Evolutionary conservation across 345 rosid species (phyloP).

Genomic region (Populus tremula): DNA sequence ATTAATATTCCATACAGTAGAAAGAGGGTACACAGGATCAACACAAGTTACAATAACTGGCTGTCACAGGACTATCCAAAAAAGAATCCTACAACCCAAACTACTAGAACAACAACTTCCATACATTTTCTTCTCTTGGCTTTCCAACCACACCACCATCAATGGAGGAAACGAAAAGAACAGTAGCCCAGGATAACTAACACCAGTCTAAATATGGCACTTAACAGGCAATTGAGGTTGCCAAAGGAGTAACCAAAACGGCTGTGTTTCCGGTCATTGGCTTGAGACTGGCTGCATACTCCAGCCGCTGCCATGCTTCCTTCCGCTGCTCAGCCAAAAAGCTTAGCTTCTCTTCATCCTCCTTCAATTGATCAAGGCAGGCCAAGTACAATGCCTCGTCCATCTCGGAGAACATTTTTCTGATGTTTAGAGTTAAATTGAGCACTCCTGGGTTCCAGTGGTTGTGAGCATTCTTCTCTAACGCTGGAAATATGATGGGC

Average conservation of each 20-base stretch:
- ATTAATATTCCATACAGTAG: conserved; percentile 25
- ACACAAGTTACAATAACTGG: conserved; percentile 29
- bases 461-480: conserved; percentile 63
- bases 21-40: conserved; percentile 15
- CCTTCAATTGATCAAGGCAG: conserved; percentile 54
- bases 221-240: conserved; percentile 51
- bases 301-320: conserved; percentile 62
- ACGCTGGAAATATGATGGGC: conserved; percentile 62
- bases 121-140: not conserved
- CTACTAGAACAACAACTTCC: conserved; percentile 12
- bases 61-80: conserved; percentile 30
- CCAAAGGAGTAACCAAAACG: conserved; percentile 56
- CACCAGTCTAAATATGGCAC: not conserved
- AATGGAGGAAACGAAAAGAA: not conserved
- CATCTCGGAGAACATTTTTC: conserved; percentile 79
- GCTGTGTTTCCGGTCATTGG: conserved; percentile 63
- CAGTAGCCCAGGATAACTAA: not conserved
- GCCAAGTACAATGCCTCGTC: conserved; percentile 61
- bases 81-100: conserved; percentile 8
- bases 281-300: conserved; percentile 61
- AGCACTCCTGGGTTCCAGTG: conserved; percentile 90
- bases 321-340: conserved; percentile 50
- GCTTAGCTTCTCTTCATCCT: conserved; percentile 54
- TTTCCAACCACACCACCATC: not conserved
- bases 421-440: conserved; percentile 59